phyloP scores from a whole-genome alignment of 2,329 filamentous ascomycete species.

The Cladosporium cucumerinum region DNA sequence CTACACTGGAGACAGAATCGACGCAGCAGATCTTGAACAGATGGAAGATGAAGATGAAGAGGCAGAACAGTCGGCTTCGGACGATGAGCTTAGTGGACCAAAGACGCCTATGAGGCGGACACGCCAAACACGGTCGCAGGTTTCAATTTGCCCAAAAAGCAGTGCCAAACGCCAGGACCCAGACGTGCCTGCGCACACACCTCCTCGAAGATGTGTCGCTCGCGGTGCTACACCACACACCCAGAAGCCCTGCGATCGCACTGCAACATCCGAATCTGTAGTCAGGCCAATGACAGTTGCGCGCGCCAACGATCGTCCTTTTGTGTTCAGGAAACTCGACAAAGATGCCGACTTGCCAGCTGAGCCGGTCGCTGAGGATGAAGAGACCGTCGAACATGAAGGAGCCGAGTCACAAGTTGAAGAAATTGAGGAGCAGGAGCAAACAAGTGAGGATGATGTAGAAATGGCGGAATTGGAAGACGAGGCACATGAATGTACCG shows the following conservation, averaged over 20 bases:
- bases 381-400: conserved; percentile 10
- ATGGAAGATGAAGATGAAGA: conserved; percentile 18
- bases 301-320: conserved; percentile 22
- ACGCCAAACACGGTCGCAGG: conserved; percentile 13
- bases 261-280: conserved; percentile 20
- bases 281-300: conserved; percentile 27
- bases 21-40: conserved; percentile 19
- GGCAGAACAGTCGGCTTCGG: conserved; percentile 20
- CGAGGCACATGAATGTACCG: not conserved
- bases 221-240: conserved; percentile 29
- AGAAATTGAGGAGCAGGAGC: not conserved
- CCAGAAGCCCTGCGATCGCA: conserved; percentile 24
- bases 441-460: conserved; percentile 4
- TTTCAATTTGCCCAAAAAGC: conserved; percentile 21
- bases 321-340: conserved; percentile 26
- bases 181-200: conserved; percentile 22
- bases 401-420: not conserved
- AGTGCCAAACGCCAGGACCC: conserved; percentile 13
- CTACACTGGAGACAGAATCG: conserved; percentile 12
- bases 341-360: not conserved
- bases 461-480: not conserved
- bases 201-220: conserved; percentile 22
- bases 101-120: conserved; percentile 34
- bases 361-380: not conserved
- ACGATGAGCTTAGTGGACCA: conserved; percentile 33